Evolutionary conservation across 1,139 yeast species (phyloP).

Genomic region (Zygosaccharomyces sapae): DNA sequence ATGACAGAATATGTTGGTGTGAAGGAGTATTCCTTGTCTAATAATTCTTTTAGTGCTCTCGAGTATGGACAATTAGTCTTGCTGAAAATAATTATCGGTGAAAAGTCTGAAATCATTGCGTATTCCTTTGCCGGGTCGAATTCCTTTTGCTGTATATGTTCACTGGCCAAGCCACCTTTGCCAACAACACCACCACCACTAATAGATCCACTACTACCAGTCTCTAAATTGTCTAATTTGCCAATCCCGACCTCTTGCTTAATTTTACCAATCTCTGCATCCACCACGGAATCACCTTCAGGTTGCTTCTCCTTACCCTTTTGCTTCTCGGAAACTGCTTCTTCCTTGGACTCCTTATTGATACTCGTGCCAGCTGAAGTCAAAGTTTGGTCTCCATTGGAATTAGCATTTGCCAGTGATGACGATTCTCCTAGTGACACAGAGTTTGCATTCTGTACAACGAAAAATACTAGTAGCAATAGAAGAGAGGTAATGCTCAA

Average conservation of each 20-base stretch:
- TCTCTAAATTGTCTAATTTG: constrained; percentile 10
- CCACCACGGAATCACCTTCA: constrained; percentile 11
- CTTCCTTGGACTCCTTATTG: constrained; percentile 3
- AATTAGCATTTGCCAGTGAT: constrained; percentile 9
- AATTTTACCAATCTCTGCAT: constrained; percentile 22
- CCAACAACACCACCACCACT: constrained; percentile 6
- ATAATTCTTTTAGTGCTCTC: constrained; percentile 59
- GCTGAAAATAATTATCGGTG: constrained; percentile 72
- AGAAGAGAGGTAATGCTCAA: constrained; percentile 27
- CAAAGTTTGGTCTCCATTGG: constrained; percentile 4
- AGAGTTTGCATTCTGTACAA: constrained; percentile 26
- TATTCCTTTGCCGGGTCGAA: constrained; percentile 67
- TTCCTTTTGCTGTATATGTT: constrained; percentile 10
- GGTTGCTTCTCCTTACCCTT: constrained; percentile 10
- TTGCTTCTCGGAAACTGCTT: constrained; percentile 3
- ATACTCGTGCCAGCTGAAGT: constrained; percentile 11
- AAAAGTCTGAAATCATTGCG: constrained; percentile 50
- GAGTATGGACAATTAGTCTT: constrained; percentile 76
- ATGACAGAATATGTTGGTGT: constrained; percentile 69
- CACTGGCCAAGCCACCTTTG: constrained; percentile 8
- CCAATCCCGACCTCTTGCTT: constrained; percentile 22
- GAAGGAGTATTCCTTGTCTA: constrained; percentile 61
- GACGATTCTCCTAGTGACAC: constrained; percentile 11
- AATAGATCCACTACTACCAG: constrained; percentile 9
- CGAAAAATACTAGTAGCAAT: constrained; percentile 26